These are phyloP conservation scores for Aspergillus hancockii DNA, from an alignment of 495 filamentous ascomycete species.

Conservation along the genomic window DNA sequence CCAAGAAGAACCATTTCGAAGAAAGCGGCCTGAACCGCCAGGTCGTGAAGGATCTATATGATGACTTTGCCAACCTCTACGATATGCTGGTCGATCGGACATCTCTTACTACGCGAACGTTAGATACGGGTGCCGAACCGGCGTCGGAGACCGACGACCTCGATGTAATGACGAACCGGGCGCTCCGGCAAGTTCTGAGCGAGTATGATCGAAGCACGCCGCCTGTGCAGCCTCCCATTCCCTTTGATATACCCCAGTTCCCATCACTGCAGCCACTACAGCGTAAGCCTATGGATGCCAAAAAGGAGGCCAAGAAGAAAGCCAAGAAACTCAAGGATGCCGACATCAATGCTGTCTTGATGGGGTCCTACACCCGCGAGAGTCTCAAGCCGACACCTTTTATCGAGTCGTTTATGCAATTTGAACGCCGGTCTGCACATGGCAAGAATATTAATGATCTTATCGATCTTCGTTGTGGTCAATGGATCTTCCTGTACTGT, in stretches of 20 bases:
- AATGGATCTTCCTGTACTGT: conserved; percentile 95
- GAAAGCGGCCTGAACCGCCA: conserved; percentile 83
- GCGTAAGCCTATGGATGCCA: conserved; percentile 60
- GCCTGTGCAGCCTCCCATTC: conserved; percentile 86
- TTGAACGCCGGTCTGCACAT: conserved; percentile 74
- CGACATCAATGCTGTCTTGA: conserved; percentile 72
- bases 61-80: conserved; percentile 83
- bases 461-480: conserved; percentile 73
- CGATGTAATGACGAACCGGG: conserved; percentile 47
- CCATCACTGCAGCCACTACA: conserved; percentile 66
- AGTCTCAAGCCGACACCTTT: conserved; percentile 64
- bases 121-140: conserved; percentile 41
- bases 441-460: conserved; percentile 74
- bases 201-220: conserved; percentile 89
- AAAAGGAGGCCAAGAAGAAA: conserved; percentile 67
- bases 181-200: conserved; percentile 70
- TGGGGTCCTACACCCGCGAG: conserved; percentile 76
- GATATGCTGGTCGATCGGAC: conserved; percentile 82
- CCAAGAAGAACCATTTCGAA: conserved; percentile 89
- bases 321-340: conserved; percentile 72
- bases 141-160: conserved; percentile 39
- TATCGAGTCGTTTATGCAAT: conserved; percentile 76
- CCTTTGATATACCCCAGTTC: conserved; percentile 82
- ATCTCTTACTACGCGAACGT: conserved; percentile 53
- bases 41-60: conserved; percentile 78